phyloP scores from a whole-genome alignment of 768 basidiomycete genomes.

The Rhodocollybia butyracea region DNA sequence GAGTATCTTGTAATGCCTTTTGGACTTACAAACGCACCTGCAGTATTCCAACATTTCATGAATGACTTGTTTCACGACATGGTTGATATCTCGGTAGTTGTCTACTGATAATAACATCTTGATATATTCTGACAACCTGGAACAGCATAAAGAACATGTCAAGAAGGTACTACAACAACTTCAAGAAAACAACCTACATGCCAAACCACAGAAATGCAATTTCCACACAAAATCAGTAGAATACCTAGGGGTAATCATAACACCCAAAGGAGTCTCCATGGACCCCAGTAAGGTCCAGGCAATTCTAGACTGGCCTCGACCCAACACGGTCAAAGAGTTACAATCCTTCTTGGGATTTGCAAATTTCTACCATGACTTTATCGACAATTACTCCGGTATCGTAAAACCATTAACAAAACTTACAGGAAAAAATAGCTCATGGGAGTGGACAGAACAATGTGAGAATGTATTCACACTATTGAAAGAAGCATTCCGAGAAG shows the following conservation, averaged over 20 bases:
- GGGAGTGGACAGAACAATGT: constrained; percentile 20
- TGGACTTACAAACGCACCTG: constrained; percentile 21
- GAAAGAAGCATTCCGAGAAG: constrained; percentile 21
- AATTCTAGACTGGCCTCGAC: constrained; percentile 33
- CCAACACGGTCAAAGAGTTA: constrained; percentile 26
- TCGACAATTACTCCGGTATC: constrained; percentile 25
- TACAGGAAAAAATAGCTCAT: constrained; percentile 23
- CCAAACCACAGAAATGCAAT: constrained; percentile 25
- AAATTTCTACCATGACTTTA: constrained; percentile 35
- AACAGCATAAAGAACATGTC: no score
- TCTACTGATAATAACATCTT: no score
- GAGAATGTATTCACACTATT: constrained; percentile 24
- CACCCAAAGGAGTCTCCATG: constrained; percentile 21
- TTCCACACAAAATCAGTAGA: constrained; percentile 10
- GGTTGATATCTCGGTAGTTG: not conserved
- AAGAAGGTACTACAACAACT: no score
- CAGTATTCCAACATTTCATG: constrained; percentile 23
- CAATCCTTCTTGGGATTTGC: constrained; percentile 41
- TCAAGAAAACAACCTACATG: constrained; percentile 18
- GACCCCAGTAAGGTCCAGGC: constrained; percentile 34
- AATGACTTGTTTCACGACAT: constrained; percentile 8
- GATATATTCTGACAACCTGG: no score
- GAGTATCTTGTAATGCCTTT: constrained; percentile 28
- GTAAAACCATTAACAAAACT: constrained; percentile 25
- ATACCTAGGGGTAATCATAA: constrained; percentile 16